These are phyloP conservation scores for Gautieria morchelliformis DNA, from an alignment of 768 basidiomycete genomes.

Conservation along the genomic window DNA sequence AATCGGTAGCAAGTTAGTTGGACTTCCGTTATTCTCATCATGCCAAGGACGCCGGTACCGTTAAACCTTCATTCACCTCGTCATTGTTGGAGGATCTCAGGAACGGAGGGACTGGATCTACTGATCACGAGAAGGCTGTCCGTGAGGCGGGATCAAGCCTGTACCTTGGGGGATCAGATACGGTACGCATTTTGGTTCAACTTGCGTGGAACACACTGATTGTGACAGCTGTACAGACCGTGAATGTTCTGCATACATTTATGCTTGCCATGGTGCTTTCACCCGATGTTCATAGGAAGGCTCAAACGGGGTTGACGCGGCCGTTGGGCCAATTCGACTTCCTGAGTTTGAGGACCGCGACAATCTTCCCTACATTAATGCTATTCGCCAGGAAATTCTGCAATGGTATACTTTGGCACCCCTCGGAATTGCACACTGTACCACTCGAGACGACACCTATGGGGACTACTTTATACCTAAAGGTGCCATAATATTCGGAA, in stretches of 20 bases:
- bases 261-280: slow-evolving; percentile 2
- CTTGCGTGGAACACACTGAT: not conserved
- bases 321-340: not conserved
- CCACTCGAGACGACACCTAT: slow-evolving; percentile 23
- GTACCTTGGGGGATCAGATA: slow-evolving; percentile 35
- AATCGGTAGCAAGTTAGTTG: not conserved
- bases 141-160: slow-evolving; percentile 28
- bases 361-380: not conserved
- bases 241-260: not conserved
- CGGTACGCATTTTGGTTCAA: slow-evolving; percentile 20
- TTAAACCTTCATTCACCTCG: not conserved
- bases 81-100: slow-evolving; percentile 6
- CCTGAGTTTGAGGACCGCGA: not conserved
- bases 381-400: not conserved
- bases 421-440: slow-evolving; percentile 17
- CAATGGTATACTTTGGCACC: not conserved
- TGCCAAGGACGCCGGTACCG: not conserved
- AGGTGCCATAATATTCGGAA: slow-evolving; percentile 19
- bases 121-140: slow-evolving; percentile 20
- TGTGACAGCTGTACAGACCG: not conserved
- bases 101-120: not conserved
- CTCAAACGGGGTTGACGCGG: not conserved
- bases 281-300: slow-evolving; percentile 6
- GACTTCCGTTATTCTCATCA: not conserved
- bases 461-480: slow-evolving; percentile 22